Evolutionary conservation across 306 rosid species (phyloP), one percentile per base, ranked within the genome.

Genomic region (Medicago lupulina): DNA sequence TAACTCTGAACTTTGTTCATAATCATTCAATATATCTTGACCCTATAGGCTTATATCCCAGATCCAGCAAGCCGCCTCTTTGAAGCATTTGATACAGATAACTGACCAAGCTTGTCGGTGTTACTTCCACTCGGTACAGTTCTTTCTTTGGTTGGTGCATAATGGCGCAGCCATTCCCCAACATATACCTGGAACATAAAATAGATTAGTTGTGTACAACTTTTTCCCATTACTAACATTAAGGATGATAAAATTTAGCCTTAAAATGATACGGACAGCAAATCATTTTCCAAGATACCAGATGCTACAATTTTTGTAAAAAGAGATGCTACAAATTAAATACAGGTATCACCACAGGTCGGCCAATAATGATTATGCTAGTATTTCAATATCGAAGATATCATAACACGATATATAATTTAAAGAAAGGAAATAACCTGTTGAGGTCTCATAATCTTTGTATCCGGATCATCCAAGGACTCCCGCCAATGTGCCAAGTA

Each of bases 401-500:
- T 53, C 14, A 9, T 41, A 16, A 61, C 68, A 19, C 54, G 23
- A 66, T n/a, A 57, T 59, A 72, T 67, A 17, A 65, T 13, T 72
- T 60, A 5, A 74, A 23, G 16, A 16, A 12, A 78, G 71, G 51
- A 84, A 80, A 79, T 63, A 75, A 91, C 98, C 98, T 91, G 92
- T 61, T 88, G 96, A 11, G 97, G 98, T 80, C 98, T 88, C 89
- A 93, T 93, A 58, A 93, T 93, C 88, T 89, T 93, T 15, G 96
- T 93, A 79, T 93, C 97, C 6, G 97, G 93, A 74, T 93, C 98
- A 81, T 91, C 97, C 66, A 93, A 84, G 67, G 98, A 93, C 86
- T 93, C 97, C 36, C 97, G 87, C 98, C 97, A 93, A 86, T 93
- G 98, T 46, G 98, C 85, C 74, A 93, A 89, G 81, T 91, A 93